These are phyloP conservation scores for Agrocybe pediades DNA, from an alignment of 768 basidiomycete genomes.

Conservation along the genomic window DNA sequence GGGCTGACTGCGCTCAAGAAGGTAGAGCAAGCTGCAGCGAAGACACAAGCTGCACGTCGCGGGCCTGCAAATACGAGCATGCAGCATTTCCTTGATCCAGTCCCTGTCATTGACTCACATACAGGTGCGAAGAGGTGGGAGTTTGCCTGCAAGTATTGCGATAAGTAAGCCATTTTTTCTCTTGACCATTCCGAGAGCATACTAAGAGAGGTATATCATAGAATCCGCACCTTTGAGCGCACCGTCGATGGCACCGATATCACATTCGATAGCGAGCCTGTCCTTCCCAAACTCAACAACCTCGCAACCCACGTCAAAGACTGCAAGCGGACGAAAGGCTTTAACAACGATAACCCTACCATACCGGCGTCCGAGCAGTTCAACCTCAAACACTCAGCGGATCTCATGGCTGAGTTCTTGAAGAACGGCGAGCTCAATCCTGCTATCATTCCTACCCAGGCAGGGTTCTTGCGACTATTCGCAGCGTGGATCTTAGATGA, in stretches of 20 bases:
- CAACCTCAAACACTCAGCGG: conserved; percentile 19
- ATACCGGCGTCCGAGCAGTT: background rate
- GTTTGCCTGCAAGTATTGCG: conserved; percentile 18
- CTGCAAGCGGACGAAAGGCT: background rate
- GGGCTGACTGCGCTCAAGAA: conserved; percentile 14
- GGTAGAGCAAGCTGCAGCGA: conserved; percentile 10
- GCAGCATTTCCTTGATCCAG: conserved; percentile 19
- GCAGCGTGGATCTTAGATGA: conserved; percentile 32
- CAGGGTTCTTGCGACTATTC: conserved; percentile 30
- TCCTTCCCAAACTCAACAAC: conserved; percentile 25
- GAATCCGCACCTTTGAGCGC: background rate
- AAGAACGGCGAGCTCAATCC: conserved; percentile 34
- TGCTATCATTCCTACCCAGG: conserved; percentile 18
- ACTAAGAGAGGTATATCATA: background rate
- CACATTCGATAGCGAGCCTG: conserved; percentile 20
- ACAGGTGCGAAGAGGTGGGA: conserved; percentile 15
- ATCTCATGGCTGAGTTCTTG: conserved; percentile 30
- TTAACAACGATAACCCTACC: background rate
- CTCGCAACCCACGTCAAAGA: conserved; percentile 22
- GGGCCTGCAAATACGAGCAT: conserved; percentile 22
- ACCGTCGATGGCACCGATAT: background rate
- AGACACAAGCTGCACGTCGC: conserved; percentile 9
- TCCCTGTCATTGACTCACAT: conserved; percentile 1
- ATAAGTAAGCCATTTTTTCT: too few relatives aligned
- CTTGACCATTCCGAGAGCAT: too few relatives aligned